Evolutionary conservation across 805 yeast species (phyloP), one percentile per base, ranked within the genome.

Genomic region (Myxozyma monticola): DNA sequence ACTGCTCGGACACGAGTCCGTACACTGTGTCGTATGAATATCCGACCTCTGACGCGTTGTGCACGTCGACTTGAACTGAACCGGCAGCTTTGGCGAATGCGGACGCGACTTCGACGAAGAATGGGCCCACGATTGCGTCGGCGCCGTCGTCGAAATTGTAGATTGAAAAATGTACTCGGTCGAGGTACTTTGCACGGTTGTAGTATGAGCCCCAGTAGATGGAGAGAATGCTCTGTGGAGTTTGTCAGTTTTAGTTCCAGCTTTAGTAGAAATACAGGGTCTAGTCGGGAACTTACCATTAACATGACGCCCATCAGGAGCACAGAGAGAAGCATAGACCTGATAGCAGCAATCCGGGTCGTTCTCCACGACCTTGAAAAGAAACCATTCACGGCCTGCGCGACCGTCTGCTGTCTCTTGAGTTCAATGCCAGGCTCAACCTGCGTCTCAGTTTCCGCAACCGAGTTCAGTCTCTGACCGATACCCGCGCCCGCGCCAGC

Each of bases 171-270:
- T 66, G 64, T 49, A 76, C 61, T 51, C 73, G 69, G 14, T 58
- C 45, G 48, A 67, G 47, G 42, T 73, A 60, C 39, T 48, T 5
- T 36, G 44, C 34, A 50, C 76, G 61, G 8, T 65, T 33, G 67
- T 62, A 68, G 67, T 69, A 65, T 39, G 75, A 66, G 35, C 77
- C 75, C 85, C 85, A 75, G 67, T 76, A 69, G 52, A 71, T 63
- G 60, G 82, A 65, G 57, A 73, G 62, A 46, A 71, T 71, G 37
- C 65, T 61, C 42, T 42, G 12, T n/a, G n/a, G n/a, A n/a, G 17
- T 22, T 8, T 26, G 29, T 31, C 15, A 10, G 21, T 18, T 18
- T 12, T 29, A 29, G 18, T 28, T n/a, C n/a, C n/a, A n/a, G n/a
- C n/a, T n/a, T n/a, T n/a, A n/a, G n/a, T 12, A 9, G 3, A 15